phyloP scores from a whole-genome alignment of 2,329 filamentous ascomycete genomes.

The Ophiostoma sp. region DNA sequence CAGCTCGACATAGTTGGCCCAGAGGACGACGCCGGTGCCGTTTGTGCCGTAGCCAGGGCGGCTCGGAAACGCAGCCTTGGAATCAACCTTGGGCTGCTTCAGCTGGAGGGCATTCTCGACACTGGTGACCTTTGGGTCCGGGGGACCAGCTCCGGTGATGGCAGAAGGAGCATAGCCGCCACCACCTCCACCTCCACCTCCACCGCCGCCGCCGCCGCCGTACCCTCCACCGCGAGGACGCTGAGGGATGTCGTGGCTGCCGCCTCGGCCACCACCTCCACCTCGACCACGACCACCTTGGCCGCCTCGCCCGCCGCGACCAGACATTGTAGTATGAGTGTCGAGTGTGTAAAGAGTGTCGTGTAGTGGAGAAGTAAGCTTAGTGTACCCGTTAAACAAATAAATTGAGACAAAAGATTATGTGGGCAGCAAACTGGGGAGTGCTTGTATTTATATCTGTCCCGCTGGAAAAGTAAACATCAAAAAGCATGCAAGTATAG shows the following conservation, averaged over 20 bases:
- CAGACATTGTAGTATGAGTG: background rate
- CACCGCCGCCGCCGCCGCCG: background rate
- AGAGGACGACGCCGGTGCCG: conserved; percentile 26
- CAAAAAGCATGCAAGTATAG: no score
- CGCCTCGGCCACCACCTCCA: background rate
- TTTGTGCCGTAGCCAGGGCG: conserved; percentile 29
- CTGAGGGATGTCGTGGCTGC: background rate
- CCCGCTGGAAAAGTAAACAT: no score
- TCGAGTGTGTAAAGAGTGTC: background rate
- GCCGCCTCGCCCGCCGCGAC: background rate
- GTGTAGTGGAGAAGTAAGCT: background rate
- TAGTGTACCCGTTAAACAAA: no score
- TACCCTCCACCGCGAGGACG: background rate
- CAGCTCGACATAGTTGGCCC: conserved; percentile 30
- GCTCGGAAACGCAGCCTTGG: background rate
- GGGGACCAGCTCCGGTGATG: conserved; percentile 14
- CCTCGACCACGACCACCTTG: background rate
- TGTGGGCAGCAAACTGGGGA: no score
- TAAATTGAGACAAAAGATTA: no score
- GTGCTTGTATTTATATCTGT: no score
- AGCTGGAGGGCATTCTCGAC: conserved; percentile 21
- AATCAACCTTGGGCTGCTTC: conserved; percentile 10
- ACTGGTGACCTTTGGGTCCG: conserved; percentile 17
- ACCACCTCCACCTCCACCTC: background rate
- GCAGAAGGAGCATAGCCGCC: background rate